phyloP scores from a whole-genome alignment of 176 grass and related monocot genomes.

The Carex cristatella region DNA sequence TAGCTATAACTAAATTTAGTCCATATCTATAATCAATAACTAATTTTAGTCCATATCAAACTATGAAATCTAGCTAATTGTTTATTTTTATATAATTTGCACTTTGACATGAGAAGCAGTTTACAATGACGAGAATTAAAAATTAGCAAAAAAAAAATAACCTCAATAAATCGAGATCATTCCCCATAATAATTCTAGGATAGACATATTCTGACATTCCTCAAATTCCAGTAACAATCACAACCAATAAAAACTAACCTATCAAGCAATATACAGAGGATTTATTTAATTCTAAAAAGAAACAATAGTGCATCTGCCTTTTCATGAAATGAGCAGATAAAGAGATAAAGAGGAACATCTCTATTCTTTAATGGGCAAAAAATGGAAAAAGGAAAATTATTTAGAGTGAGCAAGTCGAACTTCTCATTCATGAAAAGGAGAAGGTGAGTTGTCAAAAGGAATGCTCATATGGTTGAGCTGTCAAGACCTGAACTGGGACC shows the following conservation, averaged over 20 bases:
- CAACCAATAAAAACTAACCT: not conserved
- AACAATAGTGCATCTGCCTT: not conserved
- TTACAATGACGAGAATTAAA: not conserved
- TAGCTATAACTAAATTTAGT: not conserved
- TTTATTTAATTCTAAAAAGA: not conserved
- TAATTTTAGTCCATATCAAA: not conserved
- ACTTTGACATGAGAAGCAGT: not conserved
- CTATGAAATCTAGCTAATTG: not conserved
- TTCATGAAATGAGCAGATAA: not conserved
- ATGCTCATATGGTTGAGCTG: constrained; percentile 13
- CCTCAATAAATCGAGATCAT: not conserved
- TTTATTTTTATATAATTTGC: not conserved
- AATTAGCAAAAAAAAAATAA: not conserved
- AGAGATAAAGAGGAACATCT: too few species aligned
- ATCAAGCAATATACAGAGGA: not conserved
- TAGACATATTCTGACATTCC: not conserved
- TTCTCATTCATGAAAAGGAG: constrained; percentile 20
- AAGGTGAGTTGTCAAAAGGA: constrained; percentile 1
- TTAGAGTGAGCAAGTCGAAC: constrained; percentile 20
- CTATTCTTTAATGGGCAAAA: not conserved
- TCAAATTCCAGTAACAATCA: not conserved
- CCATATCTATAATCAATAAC: too few species aligned
- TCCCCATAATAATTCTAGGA: not conserved
- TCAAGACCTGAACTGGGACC: not conserved
- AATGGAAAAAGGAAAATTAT: not conserved